Percentiles rank a stretch among this genome's conserved stretches.
Conservation (phyloP, 495 filamentous ascomycete genomes). For the Poronia punctata region DNA sequence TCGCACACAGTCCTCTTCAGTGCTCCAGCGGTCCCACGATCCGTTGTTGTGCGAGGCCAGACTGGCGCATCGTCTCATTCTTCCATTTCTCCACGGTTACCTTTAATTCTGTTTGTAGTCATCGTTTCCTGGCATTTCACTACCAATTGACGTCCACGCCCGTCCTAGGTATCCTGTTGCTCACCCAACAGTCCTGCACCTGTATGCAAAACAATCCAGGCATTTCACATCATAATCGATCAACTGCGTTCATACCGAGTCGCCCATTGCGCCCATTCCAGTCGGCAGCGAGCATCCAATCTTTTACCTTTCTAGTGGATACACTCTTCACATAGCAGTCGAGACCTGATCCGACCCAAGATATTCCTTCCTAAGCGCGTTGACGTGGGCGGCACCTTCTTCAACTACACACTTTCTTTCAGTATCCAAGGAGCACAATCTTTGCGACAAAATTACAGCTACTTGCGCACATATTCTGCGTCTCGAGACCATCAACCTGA, state of each 20-base stretch:
- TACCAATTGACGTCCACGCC: neutral
- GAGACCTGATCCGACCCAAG: neutral
- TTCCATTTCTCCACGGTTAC: no score
- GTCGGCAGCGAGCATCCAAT: constrained; percentile 3
- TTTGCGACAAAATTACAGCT: neutral
- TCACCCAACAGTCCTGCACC: no score
- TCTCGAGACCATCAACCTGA: no score
- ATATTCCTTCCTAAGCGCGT: constrained; percentile 7
- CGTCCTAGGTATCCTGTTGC: no score
- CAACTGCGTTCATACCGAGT: neutral
- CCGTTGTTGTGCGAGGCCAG: constrained; percentile 12
- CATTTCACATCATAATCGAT: no score
- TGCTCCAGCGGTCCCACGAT: constrained; percentile 7
- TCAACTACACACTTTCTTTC: constrained; percentile 27
- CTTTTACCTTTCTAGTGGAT: constrained; percentile 1
- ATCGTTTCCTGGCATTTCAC: constrained; percentile 1
- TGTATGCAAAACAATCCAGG: no score
- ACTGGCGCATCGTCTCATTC: constrained; percentile 4
- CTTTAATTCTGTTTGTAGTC: constrained; percentile 5
- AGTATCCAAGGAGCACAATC: constrained; percentile 14
- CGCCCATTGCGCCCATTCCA: constrained; percentile 5
- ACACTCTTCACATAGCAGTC: neutral
- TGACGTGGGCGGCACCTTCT: constrained; percentile 19
- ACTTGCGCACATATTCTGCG: neutral
- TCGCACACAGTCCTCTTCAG: constrained; percentile 7